Conservation (phyloP, 306 rosid genomes). For the Nissolia schottii region DNA sequence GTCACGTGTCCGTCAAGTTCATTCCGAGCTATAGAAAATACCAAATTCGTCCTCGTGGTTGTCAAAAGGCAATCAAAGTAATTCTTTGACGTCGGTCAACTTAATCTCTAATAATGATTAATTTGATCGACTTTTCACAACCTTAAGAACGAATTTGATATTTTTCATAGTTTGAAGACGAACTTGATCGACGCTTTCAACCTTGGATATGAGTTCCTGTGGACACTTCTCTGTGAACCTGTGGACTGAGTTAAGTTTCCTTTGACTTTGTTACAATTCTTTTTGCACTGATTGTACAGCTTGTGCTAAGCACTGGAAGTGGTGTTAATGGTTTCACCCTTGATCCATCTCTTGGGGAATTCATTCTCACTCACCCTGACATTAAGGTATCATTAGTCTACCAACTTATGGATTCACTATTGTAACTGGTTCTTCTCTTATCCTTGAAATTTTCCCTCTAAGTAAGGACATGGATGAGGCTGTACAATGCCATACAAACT, state of each 20-base stretch:
- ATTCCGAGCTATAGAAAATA: too few species aligned
- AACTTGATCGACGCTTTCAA: too few species aligned
- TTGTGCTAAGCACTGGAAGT: conserved; percentile 64
- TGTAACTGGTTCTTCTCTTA: not conserved
- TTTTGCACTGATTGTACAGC: conserved; percentile 30
- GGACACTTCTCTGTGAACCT: not conserved
- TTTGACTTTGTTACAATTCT: not conserved
- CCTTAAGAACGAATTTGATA: too few species aligned
- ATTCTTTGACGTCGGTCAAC: too few species aligned
- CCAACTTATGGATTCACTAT: not conserved
- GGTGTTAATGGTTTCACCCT: conserved; percentile 91
- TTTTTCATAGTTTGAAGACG: too few species aligned
- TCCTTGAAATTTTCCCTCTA: not conserved
- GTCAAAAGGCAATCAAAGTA: too few species aligned
- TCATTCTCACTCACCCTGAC: conserved; percentile 80
- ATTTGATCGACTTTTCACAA: too few species aligned
- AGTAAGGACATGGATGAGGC: not conserved
- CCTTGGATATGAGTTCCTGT: not conserved
- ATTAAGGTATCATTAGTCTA: conserved; percentile 53
- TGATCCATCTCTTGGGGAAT: conserved; percentile 88
- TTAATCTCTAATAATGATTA: too few species aligned
- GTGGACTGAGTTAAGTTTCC: not conserved
- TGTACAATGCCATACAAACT: not conserved
- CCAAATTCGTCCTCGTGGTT: too few species aligned
- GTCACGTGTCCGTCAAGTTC: too few species aligned